Conservation (phyloP, 345 rosid species). For the Leavenworthia alabamica region DNA sequence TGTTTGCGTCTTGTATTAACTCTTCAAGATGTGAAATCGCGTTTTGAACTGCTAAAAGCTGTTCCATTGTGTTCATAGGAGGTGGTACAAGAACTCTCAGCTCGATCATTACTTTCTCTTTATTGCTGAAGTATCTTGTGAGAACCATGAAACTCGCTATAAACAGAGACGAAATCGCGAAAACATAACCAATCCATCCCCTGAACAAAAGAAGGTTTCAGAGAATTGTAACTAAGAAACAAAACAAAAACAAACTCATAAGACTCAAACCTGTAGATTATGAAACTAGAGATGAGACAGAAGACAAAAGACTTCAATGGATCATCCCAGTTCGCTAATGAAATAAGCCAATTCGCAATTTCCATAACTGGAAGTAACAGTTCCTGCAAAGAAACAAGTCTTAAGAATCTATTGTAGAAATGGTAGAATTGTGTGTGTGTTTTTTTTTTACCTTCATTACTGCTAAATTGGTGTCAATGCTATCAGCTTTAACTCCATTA, state of each 20-base stretch:
- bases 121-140: constrained; percentile 39
- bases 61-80: constrained; percentile 83
- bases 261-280: constrained; percentile 54
- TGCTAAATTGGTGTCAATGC: constrained; percentile 89
- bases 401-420: neutral
- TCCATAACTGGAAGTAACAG: constrained; percentile 62
- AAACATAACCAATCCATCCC: constrained; percentile 70
- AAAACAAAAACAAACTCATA: neutral
- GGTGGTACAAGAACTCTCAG: constrained; percentile 73
- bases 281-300: constrained; percentile 51
- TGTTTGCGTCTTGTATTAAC: constrained; percentile 69
- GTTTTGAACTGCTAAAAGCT: constrained; percentile 89
- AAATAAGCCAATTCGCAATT: constrained; percentile 54
- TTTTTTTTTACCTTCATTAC: constrained; percentile 75
- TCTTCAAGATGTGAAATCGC: constrained; percentile 67
- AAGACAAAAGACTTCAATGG: constrained; percentile 59
- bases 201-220: constrained; percentile 27
- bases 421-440: neutral
- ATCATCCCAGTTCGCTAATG: constrained; percentile 69
- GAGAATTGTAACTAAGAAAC: neutral
- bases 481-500: constrained; percentile 87
- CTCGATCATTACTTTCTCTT: constrained; percentile 45
- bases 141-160: constrained; percentile 57
- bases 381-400: constrained; percentile 44
- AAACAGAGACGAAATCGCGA: constrained; percentile 38